A percentile compares a stretch with the other conserved stretches of the same genome.
Conservation (phyloP, 495 filamentous ascomycete species). For the Penicillium arizonense region DNA sequence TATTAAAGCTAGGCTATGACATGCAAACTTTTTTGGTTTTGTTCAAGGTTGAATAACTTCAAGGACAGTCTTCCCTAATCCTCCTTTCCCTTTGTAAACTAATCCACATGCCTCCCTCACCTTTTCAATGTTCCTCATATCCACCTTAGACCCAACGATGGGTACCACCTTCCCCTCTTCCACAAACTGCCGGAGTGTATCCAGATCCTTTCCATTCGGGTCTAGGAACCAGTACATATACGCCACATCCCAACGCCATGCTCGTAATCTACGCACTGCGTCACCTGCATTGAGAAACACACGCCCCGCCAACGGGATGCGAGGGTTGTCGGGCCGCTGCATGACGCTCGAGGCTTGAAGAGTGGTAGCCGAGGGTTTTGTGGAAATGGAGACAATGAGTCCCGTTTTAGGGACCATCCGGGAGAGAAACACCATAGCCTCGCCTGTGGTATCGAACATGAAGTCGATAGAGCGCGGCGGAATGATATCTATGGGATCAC, state of each 20-base stretch:
- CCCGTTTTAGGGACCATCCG: conserved; percentile 31
- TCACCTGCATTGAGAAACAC: conserved; percentile 34
- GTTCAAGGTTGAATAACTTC: background rate
- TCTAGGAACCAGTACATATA: conserved; percentile 40
- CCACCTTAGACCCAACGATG: conserved; percentile 37
- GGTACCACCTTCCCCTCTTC: conserved; percentile 44
- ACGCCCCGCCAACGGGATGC: conserved; percentile 27
- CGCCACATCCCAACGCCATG: conserved; percentile 31
- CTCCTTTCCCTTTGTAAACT: conserved; percentile 50
- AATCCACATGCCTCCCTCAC: conserved; percentile 43
- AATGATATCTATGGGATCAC: conserved; percentile 34
- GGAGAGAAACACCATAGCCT: conserved; percentile 29
- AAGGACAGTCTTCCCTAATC: conserved; percentile 54
- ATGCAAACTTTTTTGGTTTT: too few species aligned
- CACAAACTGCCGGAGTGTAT: conserved; percentile 37
- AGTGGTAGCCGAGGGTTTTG: background rate
- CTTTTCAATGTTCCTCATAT: conserved; percentile 41
- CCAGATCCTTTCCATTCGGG: conserved; percentile 35
- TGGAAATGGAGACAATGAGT: background rate
- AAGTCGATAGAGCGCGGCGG: conserved; percentile 48
- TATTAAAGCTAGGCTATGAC: too few species aligned
- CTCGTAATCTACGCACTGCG: conserved; percentile 23
- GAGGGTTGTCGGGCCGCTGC: conserved; percentile 18
- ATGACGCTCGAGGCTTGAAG: background rate
- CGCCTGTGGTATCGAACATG: conserved; percentile 49